A percentile compares a stretch with the other conserved stretches of the same genome.
These are phyloP conservation scores for Circinella umbellata DNA, from an alignment of 371 early-diverging fungal genomes.

Conservation along the genomic window DNA sequence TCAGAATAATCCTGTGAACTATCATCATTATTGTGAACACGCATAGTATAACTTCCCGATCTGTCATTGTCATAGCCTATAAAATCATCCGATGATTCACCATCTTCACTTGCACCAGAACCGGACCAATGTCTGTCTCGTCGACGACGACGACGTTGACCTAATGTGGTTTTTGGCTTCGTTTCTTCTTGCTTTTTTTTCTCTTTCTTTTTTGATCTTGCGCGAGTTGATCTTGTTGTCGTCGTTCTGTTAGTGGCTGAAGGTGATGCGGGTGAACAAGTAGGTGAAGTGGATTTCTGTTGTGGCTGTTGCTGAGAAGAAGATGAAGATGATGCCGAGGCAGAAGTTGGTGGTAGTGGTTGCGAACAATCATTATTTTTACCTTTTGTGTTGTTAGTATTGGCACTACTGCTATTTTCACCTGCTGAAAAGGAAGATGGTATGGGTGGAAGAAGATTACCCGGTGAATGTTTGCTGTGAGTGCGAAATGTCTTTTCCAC, in stretches of 20 bases:
- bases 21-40: conserved; percentile 27
- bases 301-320: not conserved
- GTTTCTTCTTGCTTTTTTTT: conserved; percentile 18
- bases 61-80: conserved; percentile 61
- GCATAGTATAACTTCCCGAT: conserved; percentile 66
- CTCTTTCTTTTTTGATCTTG: conserved; percentile 22
- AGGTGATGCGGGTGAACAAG: too few relatives aligned
- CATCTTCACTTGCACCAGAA: conserved; percentile 56
- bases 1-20: conserved; percentile 5
- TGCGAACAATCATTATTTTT: conserved; percentile 14
- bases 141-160: conserved; percentile 25
- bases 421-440: not conserved
- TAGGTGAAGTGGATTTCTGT: too few relatives aligned
- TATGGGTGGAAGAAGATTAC: conserved; percentile 2
- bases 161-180: conserved; percentile 28
- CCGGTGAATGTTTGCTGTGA: conserved; percentile 30
- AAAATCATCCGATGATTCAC: conserved; percentile 34
- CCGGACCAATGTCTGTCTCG: conserved; percentile 33
- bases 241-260: not conserved
- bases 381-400: not conserved
- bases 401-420: conserved; percentile 17
- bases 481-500: conserved; percentile 76
- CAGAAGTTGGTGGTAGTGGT: not conserved
- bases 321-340: not conserved
- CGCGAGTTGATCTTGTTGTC: too few relatives aligned